Base-by-base conservation (phyloP, 1,284 basidiomycete species). In the Testicularia cyperi region DNA sequence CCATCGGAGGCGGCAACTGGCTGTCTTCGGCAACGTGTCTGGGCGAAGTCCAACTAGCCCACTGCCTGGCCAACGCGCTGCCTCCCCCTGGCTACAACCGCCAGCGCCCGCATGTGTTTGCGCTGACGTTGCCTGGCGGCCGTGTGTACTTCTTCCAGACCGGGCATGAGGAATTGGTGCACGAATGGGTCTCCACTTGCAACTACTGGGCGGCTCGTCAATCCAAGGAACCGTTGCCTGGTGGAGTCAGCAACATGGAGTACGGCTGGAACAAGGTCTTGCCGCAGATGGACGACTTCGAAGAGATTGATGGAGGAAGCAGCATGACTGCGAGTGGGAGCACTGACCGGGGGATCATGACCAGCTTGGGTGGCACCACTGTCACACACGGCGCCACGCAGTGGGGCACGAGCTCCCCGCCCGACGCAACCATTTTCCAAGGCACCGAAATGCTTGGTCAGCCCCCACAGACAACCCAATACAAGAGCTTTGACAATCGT, bases 201-300 rank as follows among this genome's bases (percentile, higher is more conserved):
- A 98, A 97, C 79, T 97, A 97, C 77, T 97, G 92, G 92, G 90
- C 94, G 0, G 94, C 94, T 0, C 82, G 92, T 24, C 86, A 85
- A 58, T 91, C 88, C 77, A 91, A 92, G 67, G 91, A 95, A 71
- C 94, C 94, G 0, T 82, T 98, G 3, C 83, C 88, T 2, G 94
- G 92, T 3, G 94, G 92, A 22, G 91, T 97, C 2, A 92, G 90
- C 35, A 98, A 98, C 78, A 94, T 97, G 87, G 95, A 98, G 77
- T 97, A 98, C 72, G 94, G 94, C 9, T 98, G 94, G 94, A 92
- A 86, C 73, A 84, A 88, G 27, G 82, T 87, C 10, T 23, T 69
- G 6, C 65, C 68, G 3, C 38, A 24, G 14, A 28, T 38, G 16
- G 49, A 60, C 4, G 49, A 47, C 18, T 68, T 80, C 13, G 85